Evolutionary conservation across 2,329 filamentous ascomycete species (phyloP).

Genomic region (Tolypocladium tropicale): DNA sequence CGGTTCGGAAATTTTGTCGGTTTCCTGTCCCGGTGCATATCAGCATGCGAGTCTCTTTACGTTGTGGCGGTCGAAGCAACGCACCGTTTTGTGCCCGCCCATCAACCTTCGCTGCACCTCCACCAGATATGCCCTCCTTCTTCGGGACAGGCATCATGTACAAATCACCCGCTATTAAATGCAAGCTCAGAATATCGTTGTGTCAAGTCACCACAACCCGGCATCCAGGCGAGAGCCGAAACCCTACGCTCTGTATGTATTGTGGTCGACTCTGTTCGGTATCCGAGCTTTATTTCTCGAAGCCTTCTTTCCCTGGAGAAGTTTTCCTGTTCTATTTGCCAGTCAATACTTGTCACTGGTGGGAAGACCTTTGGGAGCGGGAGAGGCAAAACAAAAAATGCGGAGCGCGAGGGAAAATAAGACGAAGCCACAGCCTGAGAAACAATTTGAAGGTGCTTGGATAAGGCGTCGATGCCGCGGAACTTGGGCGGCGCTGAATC

Average conservation of each 20-base stretch:
- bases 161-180: slow-evolving; percentile 10
- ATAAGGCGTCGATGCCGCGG: not conserved
- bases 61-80: not conserved
- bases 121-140: slow-evolving; percentile 25
- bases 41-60: not conserved
- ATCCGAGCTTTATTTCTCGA: not conserved
- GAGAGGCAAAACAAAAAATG: not conserved
- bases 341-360: not conserved
- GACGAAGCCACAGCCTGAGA: not conserved
- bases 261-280: not conserved
- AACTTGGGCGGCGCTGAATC: not conserved
- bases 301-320: not conserved
- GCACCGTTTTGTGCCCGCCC: slow-evolving; percentile 26
- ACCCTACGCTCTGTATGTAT: not conserved
- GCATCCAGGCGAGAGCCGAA: slow-evolving; percentile 11
- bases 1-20: slow-evolving; percentile 67
- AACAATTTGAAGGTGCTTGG: not conserved
- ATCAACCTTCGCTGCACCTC: slow-evolving; percentile 18
- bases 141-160: slow-evolving; percentile 26
- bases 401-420: not conserved
- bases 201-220: slow-evolving; percentile 11
- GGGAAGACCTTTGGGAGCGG: not conserved
- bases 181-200: slow-evolving; percentile 13
- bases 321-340: too few species aligned
- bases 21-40: slow-evolving; percentile 41